These are phyloP conservation scores for Tetrapisispora namnaoensis DNA, from an alignment of 805 yeast species.

Conservation along the genomic window DNA sequence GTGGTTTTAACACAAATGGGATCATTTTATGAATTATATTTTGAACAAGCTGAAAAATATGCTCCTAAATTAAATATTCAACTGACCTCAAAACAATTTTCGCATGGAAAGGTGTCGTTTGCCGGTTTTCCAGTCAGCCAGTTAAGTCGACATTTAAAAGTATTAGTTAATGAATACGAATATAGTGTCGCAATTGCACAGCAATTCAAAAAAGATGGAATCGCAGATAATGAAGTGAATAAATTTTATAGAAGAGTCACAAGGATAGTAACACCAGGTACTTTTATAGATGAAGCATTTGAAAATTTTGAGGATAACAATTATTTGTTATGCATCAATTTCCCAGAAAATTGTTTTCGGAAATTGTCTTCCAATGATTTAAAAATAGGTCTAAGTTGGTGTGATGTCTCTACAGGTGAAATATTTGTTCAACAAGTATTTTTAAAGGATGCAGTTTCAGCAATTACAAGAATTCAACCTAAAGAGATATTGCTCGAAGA, in stretches of 20 bases:
- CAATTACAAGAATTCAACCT: constrained; percentile 70
- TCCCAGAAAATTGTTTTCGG: constrained; percentile 41
- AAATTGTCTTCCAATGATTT: constrained; percentile 29
- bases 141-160: constrained; percentile 60
- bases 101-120: constrained; percentile 50
- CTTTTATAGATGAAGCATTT: constrained; percentile 78
- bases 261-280: constrained; percentile 85
- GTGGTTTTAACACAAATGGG: constrained; percentile 77
- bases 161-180: constrained; percentile 60
- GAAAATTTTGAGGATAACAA: constrained; percentile 65
- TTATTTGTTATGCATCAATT: constrained; percentile 53
- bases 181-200: constrained; percentile 77
- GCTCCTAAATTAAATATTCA: constrained; percentile 66
- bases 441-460: constrained; percentile 52
- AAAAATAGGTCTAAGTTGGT: constrained; percentile 73
- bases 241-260: constrained; percentile 58
- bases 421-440: constrained; percentile 59
- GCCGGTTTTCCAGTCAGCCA: constrained; percentile 82
- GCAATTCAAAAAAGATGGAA: constrained; percentile 36
- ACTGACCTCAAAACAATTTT: constrained; percentile 47
- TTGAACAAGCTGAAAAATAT: constrained; percentile 71
- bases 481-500: constrained; percentile 61
- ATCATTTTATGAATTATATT: constrained; percentile 77
- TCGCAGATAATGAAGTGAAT: constrained; percentile 28
- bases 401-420: constrained; percentile 78